Conservation (phyloP, 169 alveolate species). For the Plasmodium adleri region DNA sequence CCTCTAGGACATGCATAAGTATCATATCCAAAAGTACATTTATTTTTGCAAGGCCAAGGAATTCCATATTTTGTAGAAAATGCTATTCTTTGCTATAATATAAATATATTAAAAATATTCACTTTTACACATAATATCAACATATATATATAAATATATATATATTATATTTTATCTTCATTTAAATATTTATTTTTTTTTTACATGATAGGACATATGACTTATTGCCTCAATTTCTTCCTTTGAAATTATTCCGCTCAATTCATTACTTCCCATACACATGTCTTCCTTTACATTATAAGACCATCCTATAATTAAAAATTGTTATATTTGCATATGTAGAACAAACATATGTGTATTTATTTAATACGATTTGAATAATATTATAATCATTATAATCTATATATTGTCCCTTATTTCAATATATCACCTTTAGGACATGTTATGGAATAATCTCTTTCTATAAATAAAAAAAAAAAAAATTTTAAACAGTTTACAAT, state of each 20-base stretch:
- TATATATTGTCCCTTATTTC: background rate
- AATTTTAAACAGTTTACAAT: too few relatives aligned
- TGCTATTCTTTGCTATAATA: conserved; percentile 54
- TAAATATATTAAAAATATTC: background rate
- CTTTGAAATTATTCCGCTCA: conserved; percentile 58
- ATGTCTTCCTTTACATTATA: conserved; percentile 32
- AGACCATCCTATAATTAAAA: conserved; percentile 60
- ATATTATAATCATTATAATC: too few relatives aligned
- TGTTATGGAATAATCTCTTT: conserved; percentile 67
- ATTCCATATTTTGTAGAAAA: conserved; percentile 69
- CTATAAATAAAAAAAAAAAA: conserved; percentile 23
- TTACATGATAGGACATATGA: conserved; percentile 66
- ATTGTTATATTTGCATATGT: background rate
- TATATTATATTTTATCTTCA: conserved; percentile 1
- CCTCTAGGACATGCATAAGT: conserved; percentile 61
- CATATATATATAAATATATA: background rate
- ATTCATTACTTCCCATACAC: conserved; percentile 21
- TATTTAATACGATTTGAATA: too few relatives aligned
- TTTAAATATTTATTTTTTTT: conserved; percentile 5
- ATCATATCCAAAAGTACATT: conserved; percentile 55
- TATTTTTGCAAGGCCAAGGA: conserved; percentile 69
- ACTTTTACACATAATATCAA: background rate
- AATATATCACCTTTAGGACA: conserved; percentile 66
- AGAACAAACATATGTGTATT: too few relatives aligned
- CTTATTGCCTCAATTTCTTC: conserved; percentile 61